Evolutionary conservation across 768 basidiomycete genomes (phyloP).

Genomic region (Trametes villosa): DNA sequence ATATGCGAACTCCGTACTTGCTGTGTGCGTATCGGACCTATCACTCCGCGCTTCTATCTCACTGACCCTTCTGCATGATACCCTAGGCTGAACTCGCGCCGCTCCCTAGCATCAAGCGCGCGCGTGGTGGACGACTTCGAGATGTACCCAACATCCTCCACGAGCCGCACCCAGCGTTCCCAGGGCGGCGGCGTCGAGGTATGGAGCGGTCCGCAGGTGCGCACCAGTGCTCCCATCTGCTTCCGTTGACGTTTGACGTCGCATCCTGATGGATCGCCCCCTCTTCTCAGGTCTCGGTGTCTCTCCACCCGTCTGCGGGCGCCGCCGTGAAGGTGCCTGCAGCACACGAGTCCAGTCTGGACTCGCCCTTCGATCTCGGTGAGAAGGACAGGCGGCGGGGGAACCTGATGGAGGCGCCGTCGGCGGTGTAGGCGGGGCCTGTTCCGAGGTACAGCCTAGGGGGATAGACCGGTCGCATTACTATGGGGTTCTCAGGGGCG

Average conservation of each 20-base stretch:
- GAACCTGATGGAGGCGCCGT: too few species aligned
- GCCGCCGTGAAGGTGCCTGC: background rate
- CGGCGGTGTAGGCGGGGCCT: too few species aligned
- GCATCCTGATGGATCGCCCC: background rate
- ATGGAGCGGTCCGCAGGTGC: too few species aligned
- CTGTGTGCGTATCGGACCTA: background rate
- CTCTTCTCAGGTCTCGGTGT: background rate
- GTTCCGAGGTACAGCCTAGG: too few species aligned
- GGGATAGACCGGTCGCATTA: too few species aligned
- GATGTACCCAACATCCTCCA: background rate
- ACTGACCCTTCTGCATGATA: background rate
- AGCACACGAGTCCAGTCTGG: background rate
- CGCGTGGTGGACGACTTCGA: slow-evolving; percentile 9
- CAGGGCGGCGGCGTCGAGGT: background rate
- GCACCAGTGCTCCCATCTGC: background rate
- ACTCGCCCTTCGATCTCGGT: too few species aligned
- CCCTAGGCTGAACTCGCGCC: background rate
- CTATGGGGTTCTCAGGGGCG: too few species aligned
- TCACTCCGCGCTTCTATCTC: too few species aligned
- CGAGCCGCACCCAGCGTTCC: slow-evolving; percentile 2
- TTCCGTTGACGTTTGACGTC: background rate
- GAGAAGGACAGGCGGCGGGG: too few species aligned
- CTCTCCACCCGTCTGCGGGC: background rate
- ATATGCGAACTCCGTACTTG: slow-evolving; percentile 2
- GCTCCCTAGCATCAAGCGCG: background rate